Percentiles rank a stretch among this genome's conserved stretches.
phyloP scores from a whole-genome alignment of 2,329 filamentous ascomycete species.

The Sclerotinia subarctica region DNA sequence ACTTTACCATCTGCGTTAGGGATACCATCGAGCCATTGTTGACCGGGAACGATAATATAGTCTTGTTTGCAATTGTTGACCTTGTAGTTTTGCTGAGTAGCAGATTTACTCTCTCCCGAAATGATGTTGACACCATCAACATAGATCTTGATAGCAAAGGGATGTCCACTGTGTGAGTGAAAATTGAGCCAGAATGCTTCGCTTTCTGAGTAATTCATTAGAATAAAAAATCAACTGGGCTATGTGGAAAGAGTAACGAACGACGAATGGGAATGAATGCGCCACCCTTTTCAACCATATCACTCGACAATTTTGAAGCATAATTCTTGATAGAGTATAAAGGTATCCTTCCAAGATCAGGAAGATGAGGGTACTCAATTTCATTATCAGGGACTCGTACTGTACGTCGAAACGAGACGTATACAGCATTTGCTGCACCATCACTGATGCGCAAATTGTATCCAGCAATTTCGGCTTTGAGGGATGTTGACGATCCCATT shows the following conservation, averaged over 20 bases:
- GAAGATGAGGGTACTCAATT: background rate
- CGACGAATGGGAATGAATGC: conserved; percentile 5
- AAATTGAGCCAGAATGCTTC: conserved; percentile 1
- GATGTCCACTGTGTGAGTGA: background rate
- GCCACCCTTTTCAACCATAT: background rate
- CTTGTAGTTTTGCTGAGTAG: conserved; percentile 22
- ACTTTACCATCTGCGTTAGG: conserved; percentile 38
- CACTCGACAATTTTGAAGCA: background rate
- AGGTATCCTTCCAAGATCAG: background rate
- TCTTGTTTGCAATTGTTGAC: conserved; percentile 2
- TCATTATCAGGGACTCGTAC: background rate
- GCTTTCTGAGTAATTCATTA: background rate
- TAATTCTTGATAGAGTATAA: background rate
- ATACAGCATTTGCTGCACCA: background rate
- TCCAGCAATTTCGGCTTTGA: background rate
- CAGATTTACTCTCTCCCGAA: background rate
- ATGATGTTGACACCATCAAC: background rate
- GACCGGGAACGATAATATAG: conserved; percentile 40
- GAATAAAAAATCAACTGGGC: background rate
- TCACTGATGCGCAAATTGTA: background rate
- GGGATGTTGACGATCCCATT: too few relatives aligned
- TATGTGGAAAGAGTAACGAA: background rate
- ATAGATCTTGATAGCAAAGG: conserved; percentile 10
- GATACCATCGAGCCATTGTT: conserved; percentile 46
- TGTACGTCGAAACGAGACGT: conserved; percentile 2